These are phyloP conservation scores for Aspergillus hiratsukae DNA, from an alignment of 2,329 filamentous ascomycete species.

Conservation along the genomic window DNA sequence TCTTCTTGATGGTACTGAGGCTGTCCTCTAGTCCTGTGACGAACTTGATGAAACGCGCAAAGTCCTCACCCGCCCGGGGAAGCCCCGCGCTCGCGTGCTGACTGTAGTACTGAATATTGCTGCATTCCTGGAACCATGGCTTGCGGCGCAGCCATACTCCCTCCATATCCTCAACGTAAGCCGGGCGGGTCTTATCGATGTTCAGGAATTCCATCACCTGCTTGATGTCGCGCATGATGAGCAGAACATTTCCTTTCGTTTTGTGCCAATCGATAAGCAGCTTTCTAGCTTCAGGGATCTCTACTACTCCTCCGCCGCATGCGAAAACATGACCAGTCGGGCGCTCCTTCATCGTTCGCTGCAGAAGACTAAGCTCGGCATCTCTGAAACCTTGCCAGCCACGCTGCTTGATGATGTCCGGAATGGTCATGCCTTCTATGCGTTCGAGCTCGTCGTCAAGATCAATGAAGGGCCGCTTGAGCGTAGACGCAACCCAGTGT, in stretches of 20 bases:
- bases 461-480: conserved; percentile 76
- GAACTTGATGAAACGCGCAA: conserved; percentile 65
- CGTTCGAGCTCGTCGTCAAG: conserved; percentile 83
- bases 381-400: conserved; percentile 89
- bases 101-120: conserved; percentile 90
- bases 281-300: conserved; percentile 73
- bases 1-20: conserved; percentile 58
- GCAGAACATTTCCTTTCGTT: conserved; percentile 74
- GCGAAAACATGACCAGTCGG: conserved; percentile 77
- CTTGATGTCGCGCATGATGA: conserved; percentile 82
- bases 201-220: conserved; percentile 85
- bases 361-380: conserved; percentile 70
- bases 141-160: conserved; percentile 85
- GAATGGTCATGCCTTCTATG: conserved; percentile 69
- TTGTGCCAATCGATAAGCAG: conserved; percentile 69
- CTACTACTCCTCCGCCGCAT: conserved; percentile 90
- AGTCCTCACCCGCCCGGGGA: conserved; percentile 59
- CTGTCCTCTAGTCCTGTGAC: conserved; percentile 59
- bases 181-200: conserved; percentile 83
- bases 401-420: conserved; percentile 70
- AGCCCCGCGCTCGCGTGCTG: conserved; percentile 56
- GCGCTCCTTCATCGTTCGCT: conserved; percentile 69
- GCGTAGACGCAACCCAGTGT: conserved; percentile 71
- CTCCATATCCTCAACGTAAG: conserved; percentile 89
- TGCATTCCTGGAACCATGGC: conserved; percentile 87